Evolutionary conservation across 371 early-diverging fungal genomes (phyloP).

Genomic region (Basidiobolus meristosporus): DNA sequence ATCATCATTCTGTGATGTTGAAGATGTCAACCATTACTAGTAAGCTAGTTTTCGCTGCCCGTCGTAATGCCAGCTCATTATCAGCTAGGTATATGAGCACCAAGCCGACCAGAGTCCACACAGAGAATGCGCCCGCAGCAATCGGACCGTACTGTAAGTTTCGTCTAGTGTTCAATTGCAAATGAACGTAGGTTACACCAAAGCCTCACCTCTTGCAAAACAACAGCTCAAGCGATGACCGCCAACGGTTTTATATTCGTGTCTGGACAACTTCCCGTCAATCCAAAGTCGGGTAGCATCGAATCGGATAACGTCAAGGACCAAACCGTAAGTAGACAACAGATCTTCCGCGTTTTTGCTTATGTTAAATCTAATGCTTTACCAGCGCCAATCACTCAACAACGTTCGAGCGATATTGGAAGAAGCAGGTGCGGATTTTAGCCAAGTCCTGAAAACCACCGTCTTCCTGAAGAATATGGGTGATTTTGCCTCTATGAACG

Average conservation of each 20-base stretch:
- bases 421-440: slow-evolving; percentile 48
- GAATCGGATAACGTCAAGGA: slow-evolving; percentile 40
- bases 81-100: too few species aligned
- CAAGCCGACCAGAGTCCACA: slow-evolving; percentile 20
- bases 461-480: slow-evolving; percentile 81
- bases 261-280: slow-evolving; percentile 61
- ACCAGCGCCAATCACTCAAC: slow-evolving; percentile 40
- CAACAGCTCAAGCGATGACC: slow-evolving; percentile 55
- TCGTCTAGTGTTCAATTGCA: too few species aligned
- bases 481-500: slow-evolving; percentile 74
- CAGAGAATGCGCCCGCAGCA: slow-evolving; percentile 43
- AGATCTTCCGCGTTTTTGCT: too few species aligned
- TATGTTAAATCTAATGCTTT: neutral
- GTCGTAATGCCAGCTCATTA: too few species aligned
- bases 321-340: slow-evolving; percentile 44
- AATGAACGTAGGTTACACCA: too few species aligned
- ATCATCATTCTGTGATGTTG: too few species aligned
- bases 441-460: slow-evolving; percentile 76
- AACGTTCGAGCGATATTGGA: slow-evolving; percentile 61
- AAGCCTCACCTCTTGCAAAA: neutral
- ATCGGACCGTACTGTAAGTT: slow-evolving; percentile 73
- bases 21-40: too few species aligned
- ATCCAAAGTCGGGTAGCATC: slow-evolving; percentile 35
- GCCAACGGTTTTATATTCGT: slow-evolving; percentile 72
- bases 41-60: too few species aligned